Conservation (phyloP, 2,329 filamentous ascomycete genomes). For the Aspergillus brunneoviolaceus region DNA sequence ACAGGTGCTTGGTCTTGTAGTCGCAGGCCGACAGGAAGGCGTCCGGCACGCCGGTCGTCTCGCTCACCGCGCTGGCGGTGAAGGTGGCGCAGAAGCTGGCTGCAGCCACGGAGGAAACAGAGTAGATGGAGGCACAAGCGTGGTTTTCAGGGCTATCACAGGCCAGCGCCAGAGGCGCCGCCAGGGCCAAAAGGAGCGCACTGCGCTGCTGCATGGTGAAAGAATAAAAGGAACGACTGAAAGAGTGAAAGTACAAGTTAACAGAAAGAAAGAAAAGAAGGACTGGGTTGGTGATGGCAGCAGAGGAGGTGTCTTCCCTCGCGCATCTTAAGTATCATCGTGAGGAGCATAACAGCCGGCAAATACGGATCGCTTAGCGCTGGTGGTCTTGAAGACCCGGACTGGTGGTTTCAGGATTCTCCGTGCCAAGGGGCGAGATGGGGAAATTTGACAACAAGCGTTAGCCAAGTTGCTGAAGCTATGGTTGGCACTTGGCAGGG, state of each 20-base stretch:
- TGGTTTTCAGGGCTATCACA: slow-evolving; percentile 22
- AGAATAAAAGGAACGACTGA: slow-evolving; percentile 9
- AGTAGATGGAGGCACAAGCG: slow-evolving; percentile 25
- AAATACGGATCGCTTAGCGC: neutral
- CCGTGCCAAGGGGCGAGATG: neutral
- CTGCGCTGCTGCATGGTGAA: slow-evolving; percentile 26
- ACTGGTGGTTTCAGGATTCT: neutral
- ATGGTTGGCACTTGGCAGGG: neutral
- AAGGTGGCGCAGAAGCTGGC: slow-evolving; percentile 27
- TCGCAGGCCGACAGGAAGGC: slow-evolving; percentile 22
- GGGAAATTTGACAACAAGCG: neutral
- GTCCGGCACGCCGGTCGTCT: slow-evolving; percentile 21
- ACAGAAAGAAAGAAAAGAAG: neutral
- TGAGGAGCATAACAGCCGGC: neutral
- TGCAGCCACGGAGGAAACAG: slow-evolving; percentile 22
- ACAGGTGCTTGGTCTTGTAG: slow-evolving; percentile 22
- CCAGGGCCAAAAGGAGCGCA: slow-evolving; percentile 24
- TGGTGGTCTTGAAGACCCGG: neutral
- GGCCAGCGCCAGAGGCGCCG: slow-evolving; percentile 22
- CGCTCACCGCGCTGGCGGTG: slow-evolving; percentile 23
- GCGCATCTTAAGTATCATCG: neutral
- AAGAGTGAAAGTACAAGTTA: slow-evolving; percentile 9
- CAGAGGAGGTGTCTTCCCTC: neutral
- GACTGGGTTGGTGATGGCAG: neutral
- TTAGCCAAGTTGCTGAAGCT: neutral